Evolutionary conservation across 1,139 yeast genomes (phyloP), one percentile per base, ranked within the genome.

Genomic region (Wickerhamomyces sp.): DNA sequence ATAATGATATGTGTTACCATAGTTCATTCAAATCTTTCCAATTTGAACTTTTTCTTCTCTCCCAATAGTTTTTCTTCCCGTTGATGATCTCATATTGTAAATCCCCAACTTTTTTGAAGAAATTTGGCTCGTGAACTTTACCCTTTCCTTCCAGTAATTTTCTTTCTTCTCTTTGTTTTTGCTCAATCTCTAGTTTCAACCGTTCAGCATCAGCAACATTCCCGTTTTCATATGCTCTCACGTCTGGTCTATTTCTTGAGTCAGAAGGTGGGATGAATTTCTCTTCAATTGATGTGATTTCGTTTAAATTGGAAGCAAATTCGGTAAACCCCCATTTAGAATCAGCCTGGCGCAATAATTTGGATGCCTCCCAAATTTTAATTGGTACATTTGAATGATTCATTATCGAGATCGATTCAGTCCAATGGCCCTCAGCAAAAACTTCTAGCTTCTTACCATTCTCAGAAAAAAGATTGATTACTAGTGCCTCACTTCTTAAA

Each of bases 201-300:
- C 48, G 53, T 56, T 90, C 97, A 0, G 97, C 96, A 37, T 67
- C 64, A 14, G 77, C 86, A 8, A 81, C 64, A 17, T 78, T 65
- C 3, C 94, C 94, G 18, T 70, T 56, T 55, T 88, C 95, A 52
- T 88, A 88, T 7, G 70, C 65, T 33, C 75, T 67, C 55, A 88
- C 76, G 60, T 92, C 98, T 0, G 97, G 97, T 55, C 98, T 75
- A 34, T 81, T 63, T 56, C 98, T 76, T 4, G 96, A 85, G 58
- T 92, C 98, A 0, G 95, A 87, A 6, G 90, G 92, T 3, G 97
- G 81, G 36, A 90, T 53, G 1, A 60, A 45, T 12, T 70, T 82
- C 27, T 73, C 58, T 57, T 88, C 96, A 22, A 90, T 64, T 3
- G 61, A 66, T 0, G 96, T 86, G 31, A 88, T 74, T 46, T 87